Evolutionary conservation across 2,329 filamentous ascomycete species (phyloP).

Genomic region (Alternaria hordeiaustralica): DNA sequence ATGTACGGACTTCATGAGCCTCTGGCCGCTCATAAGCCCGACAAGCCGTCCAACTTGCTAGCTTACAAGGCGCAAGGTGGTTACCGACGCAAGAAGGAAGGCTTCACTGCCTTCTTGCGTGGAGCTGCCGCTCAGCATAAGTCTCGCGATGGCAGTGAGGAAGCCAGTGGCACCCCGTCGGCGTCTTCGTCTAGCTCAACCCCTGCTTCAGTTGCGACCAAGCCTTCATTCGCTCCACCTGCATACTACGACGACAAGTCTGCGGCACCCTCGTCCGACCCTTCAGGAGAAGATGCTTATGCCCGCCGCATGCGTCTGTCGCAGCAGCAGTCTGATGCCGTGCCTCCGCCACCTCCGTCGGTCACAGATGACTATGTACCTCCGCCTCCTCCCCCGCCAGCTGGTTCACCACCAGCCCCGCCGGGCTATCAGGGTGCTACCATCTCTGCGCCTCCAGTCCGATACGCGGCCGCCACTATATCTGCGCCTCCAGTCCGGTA

Average conservation of each 20-base stretch:
- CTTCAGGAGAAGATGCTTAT: conserved; percentile 29
- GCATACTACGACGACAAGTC: conserved; percentile 37
- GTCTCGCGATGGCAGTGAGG: conserved; percentile 20
- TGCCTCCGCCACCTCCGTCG: conserved; percentile 21
- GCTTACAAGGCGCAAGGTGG: conserved; percentile 36
- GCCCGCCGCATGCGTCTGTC: conserved; percentile 29
- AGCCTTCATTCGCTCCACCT: conserved; percentile 58
- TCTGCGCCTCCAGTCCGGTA: conserved; percentile 82
- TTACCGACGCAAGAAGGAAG: conserved; percentile 31
- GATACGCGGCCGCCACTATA: conserved; percentile 73
- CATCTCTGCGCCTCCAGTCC: conserved; percentile 80
- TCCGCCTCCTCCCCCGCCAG: conserved; percentile 23
- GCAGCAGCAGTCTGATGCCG: conserved; percentile 15
- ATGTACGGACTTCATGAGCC: conserved; percentile 56
- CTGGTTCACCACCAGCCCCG: conserved; percentile 56
- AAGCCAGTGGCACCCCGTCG: conserved; percentile 12
- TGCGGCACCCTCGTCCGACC: conserved; percentile 46
- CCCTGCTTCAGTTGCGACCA: conserved; percentile 12
- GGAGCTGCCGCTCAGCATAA: conserved; percentile 19
- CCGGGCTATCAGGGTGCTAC: conserved; percentile 53
- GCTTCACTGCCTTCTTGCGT: conserved; percentile 34
- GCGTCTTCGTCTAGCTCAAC: conserved; percentile 21
- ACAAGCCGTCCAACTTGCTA: conserved; percentile 33
- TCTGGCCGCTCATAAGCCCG: conserved; percentile 31
- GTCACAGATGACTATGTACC: conserved; percentile 16